Conservation (phyloP, 2,329 filamentous ascomycete genomes). For the Cordyceps cateniannulata region DNA sequence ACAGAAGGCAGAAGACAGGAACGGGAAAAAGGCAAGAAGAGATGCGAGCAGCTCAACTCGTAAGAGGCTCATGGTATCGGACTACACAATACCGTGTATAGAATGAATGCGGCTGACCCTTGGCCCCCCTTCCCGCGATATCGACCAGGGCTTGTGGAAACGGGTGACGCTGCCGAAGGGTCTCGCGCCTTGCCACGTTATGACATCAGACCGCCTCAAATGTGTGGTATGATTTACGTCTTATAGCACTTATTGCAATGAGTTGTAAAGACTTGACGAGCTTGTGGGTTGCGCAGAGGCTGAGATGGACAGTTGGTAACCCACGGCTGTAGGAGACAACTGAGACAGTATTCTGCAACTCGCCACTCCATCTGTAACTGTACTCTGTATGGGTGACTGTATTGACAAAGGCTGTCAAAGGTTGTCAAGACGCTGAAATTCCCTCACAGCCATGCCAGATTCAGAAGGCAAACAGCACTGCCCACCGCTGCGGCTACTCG, state of each 20-base stretch:
- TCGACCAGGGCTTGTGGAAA: slow-evolving; percentile 6
- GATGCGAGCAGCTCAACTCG: no score
- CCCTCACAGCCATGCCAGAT: slow-evolving; percentile 8
- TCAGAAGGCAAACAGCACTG: not conserved
- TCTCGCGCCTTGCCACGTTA: slow-evolving; percentile 3
- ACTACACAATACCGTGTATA: no score
- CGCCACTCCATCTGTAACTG: no score
- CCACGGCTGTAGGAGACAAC: no score
- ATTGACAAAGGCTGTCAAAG: no score
- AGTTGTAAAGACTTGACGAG: no score
- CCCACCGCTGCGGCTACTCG: slow-evolving; percentile 7
- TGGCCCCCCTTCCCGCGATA: not conserved
- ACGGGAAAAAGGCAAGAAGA: not conserved
- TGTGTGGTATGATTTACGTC: no score
- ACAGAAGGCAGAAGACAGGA: not conserved
- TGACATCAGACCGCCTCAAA: slow-evolving; percentile 10
- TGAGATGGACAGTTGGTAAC: no score
- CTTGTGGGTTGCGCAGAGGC: not conserved
- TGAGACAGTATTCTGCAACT: not conserved
- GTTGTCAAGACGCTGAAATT: slow-evolving; percentile 5
- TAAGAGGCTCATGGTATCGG: no score
- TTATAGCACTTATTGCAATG: no score
- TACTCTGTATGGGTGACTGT: no score
- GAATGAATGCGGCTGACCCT: not conserved
- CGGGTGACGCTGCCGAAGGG: slow-evolving; percentile 11